phyloP scores from a whole-genome alignment of 1,284 basidiomycete genomes.

The Psilocybe mexicana region DNA sequence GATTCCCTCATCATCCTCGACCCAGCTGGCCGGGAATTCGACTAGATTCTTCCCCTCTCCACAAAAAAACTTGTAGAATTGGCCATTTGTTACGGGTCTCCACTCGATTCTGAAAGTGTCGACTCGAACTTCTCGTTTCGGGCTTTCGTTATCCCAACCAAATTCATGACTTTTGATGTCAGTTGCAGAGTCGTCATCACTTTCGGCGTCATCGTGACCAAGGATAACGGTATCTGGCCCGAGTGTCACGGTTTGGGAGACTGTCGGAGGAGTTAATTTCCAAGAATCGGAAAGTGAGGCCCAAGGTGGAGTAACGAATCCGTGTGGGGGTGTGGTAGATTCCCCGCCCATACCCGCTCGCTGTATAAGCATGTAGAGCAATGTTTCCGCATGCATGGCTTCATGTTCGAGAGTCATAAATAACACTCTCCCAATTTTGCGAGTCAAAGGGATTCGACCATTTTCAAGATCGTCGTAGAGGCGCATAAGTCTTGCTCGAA shows the following conservation, averaged over 20 bases:
- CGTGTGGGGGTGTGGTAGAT: slow-evolving; percentile 72
- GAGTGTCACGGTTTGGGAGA: slow-evolving; percentile 50
- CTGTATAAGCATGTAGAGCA: slow-evolving; percentile 93
- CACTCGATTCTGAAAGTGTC: slow-evolving; percentile 75
- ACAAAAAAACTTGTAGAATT: slow-evolving; percentile 65
- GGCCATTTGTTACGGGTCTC: slow-evolving; percentile 84
- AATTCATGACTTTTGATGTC: slow-evolving; percentile 67
- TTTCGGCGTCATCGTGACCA: slow-evolving; percentile 87
- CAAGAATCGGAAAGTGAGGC: slow-evolving; percentile 64
- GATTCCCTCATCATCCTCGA: slow-evolving; percentile 49
- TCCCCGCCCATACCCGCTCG: slow-evolving; percentile 61
- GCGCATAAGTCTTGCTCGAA: slow-evolving; percentile 68
- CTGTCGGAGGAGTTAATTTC: slow-evolving; percentile 51
- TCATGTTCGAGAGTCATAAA: slow-evolving; percentile 93
- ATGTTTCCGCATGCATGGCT: slow-evolving; percentile 84
- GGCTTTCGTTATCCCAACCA: slow-evolving; percentile 97
- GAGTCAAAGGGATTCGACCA: slow-evolving; percentile 58
- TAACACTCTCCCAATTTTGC: slow-evolving; percentile 76
- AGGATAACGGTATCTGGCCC: slow-evolving; percentile 64
- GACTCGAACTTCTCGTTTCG: slow-evolving; percentile 59
- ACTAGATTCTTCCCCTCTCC: slow-evolving; percentile 41
- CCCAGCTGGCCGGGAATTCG: slow-evolving; percentile 69
- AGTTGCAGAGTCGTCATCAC: slow-evolving; percentile 52
- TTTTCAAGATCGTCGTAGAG: slow-evolving; percentile 75
- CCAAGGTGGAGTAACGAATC: slow-evolving; percentile 80